phyloP scores from a whole-genome alignment of 176 grass and related monocot genomes.

The Puya raimondii region DNA sequence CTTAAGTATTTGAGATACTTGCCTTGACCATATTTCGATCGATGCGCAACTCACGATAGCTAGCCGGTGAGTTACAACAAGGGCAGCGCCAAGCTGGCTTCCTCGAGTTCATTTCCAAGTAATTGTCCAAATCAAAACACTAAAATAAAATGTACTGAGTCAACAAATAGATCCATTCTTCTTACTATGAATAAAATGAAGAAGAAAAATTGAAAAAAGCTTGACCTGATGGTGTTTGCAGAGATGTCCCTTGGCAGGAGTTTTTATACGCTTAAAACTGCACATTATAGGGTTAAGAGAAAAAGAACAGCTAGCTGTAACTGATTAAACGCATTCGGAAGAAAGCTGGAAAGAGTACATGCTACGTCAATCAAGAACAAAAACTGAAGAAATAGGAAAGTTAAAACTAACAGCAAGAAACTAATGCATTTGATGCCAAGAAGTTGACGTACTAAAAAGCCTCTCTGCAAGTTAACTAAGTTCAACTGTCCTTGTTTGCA shows the following conservation, averaged over 20 bases:
- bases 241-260: constrained; percentile 66
- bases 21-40: constrained; percentile 83
- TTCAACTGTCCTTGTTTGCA: too few relatives aligned
- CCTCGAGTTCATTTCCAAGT: constrained; percentile 82
- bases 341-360: not conserved
- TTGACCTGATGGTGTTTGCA: constrained; percentile 95
- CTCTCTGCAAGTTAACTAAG: not conserved
- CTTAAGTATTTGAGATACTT: constrained; percentile 12
- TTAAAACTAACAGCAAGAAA: not conserved
- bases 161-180: not conserved
- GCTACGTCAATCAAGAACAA: not conserved
- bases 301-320: not conserved
- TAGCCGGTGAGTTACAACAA: constrained; percentile 66
- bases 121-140: constrained; percentile 99
- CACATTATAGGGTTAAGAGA: constrained; percentile 21
- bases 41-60: constrained; percentile 50
- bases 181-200: not conserved
- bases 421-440: not conserved
- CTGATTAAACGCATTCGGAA: not conserved
- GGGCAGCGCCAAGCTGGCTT: constrained; percentile 89
- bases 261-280: constrained; percentile 77
- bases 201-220: constrained; percentile 18
- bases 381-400: not conserved
- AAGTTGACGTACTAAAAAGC: not conserved
- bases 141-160: constrained; percentile 19